phyloP scores from a whole-genome alignment of 208 protist genomes.

The Wallacemonas sp. region DNA sequence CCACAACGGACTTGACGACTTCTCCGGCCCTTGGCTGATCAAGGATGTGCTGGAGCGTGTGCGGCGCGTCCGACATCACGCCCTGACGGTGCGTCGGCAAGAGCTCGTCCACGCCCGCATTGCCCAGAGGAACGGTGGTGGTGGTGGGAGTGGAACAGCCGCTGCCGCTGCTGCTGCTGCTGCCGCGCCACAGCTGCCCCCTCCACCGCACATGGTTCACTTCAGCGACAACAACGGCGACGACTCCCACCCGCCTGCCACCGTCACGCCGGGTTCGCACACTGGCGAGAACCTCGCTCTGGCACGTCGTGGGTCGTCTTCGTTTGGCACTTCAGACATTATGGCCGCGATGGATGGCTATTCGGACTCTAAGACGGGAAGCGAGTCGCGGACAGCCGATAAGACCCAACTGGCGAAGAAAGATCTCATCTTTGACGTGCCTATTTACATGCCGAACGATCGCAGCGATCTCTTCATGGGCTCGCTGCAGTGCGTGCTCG shows the following conservation, averaged over 20 bases:
- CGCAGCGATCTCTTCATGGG: constrained; percentile 34
- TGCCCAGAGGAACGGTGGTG: background rate
- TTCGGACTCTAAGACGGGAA: background rate
- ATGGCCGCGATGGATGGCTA: constrained; percentile 10
- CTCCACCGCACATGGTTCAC: background rate
- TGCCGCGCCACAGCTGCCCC: background rate
- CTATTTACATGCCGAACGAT: constrained; percentile 23
- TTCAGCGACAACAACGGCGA: background rate
- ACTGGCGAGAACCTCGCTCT: background rate
- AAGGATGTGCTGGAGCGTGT: constrained; percentile 33
- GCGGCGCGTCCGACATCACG: constrained; percentile 23
- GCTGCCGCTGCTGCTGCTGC: too few species aligned
- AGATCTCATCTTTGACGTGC: constrained; percentile 16
- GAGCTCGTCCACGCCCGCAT: constrained; percentile 15
- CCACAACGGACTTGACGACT: constrained; percentile 32
- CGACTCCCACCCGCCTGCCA: too few species aligned
- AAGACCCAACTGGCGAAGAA: constrained; percentile 4
- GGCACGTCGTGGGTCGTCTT: background rate
- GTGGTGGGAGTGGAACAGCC: background rate
- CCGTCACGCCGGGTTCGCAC: too few species aligned
- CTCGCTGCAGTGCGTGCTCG: constrained; percentile 40
- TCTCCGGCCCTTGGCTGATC: constrained; percentile 33
- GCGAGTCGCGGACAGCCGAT: too few species aligned
- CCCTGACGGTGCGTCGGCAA: constrained; percentile 8
- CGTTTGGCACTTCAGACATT: constrained; percentile 1